Percentiles rank a stretch among this genome's conserved stretches.
phyloP scores from a whole-genome alignment of 2,329 filamentous ascomycete species.

The Laburnicola sp. region DNA sequence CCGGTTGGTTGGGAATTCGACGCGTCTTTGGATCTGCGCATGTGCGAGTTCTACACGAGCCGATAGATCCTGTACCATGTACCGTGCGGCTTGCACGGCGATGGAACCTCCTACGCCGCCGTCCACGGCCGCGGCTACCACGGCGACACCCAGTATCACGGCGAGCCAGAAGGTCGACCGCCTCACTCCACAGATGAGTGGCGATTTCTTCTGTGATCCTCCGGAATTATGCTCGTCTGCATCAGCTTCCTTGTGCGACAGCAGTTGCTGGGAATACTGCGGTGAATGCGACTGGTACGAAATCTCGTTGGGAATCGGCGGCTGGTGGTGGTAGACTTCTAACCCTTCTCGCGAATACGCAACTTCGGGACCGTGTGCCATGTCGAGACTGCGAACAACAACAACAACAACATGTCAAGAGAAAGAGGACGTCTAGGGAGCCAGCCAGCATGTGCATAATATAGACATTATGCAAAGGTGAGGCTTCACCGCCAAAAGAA shows the following conservation, averaged over 20 bases:
- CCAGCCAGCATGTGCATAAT: too few species aligned
- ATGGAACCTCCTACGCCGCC: slow-evolving; percentile 12
- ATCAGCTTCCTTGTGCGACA: neutral
- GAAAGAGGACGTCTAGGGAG: too few species aligned
- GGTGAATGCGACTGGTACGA: neutral
- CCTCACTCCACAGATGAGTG: neutral
- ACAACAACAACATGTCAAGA: neutral
- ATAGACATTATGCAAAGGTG: too few species aligned
- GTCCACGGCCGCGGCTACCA: slow-evolving; percentile 6
- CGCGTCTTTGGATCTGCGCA: neutral
- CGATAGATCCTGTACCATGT: neutral
- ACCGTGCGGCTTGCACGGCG: slow-evolving; percentile 11
- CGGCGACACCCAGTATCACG: slow-evolving; percentile 1
- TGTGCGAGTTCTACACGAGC: neutral
- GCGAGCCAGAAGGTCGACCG: slow-evolving; percentile 6
- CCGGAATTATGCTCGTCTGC: neutral
- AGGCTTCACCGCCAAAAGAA: too few species aligned
- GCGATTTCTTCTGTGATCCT: neutral
- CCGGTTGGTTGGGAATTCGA: neutral
- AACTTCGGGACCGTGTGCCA: slow-evolving; percentile 2
- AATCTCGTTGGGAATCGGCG: neutral
- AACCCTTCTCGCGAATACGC: neutral
- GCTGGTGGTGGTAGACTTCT: slow-evolving; percentile 1
- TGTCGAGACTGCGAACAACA: neutral
- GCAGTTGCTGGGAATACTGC: neutral